Percentiles rank a stretch among this genome's conserved stretches.
phyloP scores from a whole-genome alignment of 2,329 filamentous ascomycete species.

The Onygena corvina region DNA sequence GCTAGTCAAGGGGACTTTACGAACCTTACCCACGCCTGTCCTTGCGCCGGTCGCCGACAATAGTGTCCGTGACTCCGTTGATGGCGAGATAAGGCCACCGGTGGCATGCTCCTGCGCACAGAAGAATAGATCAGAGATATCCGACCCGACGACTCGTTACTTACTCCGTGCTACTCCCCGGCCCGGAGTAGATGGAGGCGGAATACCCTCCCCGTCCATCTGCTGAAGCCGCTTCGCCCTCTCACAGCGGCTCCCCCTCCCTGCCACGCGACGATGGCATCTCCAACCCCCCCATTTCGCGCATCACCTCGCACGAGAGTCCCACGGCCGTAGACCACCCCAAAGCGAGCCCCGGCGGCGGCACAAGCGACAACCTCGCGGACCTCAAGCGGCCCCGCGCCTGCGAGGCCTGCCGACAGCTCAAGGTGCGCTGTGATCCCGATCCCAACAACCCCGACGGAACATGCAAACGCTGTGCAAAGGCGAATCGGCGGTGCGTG shows the following conservation, averaged over 20 bases:
- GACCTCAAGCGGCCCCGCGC: constrained; percentile 58
- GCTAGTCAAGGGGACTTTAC: too few species aligned
- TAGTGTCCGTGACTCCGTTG: constrained; percentile 1
- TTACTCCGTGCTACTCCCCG: constrained; percentile 15
- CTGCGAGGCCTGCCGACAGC: constrained; percentile 61
- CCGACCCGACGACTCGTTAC: background rate
- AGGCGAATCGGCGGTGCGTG: constrained; percentile 64
- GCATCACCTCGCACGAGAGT: background rate
- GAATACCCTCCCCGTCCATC: constrained; percentile 9
- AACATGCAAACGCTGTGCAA: constrained; percentile 63
- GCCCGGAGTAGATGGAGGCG: constrained; percentile 25
- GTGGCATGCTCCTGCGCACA: constrained; percentile 2
- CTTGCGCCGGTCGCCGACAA: background rate
- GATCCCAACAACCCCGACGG: constrained; percentile 51
- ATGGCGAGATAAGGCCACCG: constrained; percentile 1
- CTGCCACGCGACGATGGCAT: background rate
- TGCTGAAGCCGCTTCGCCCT: background rate
- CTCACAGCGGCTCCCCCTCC: background rate
- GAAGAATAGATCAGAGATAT: background rate
- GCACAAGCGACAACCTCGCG: constrained; percentile 17
- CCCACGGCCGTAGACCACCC: background rate
- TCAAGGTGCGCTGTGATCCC: constrained; percentile 78
- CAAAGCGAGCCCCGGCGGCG: background rate
- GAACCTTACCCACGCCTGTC: background rate
- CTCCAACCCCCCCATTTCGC: background rate